Base-by-base conservation (phyloP, 176 grass and related monocot genomes). In the Carex pumila region DNA sequence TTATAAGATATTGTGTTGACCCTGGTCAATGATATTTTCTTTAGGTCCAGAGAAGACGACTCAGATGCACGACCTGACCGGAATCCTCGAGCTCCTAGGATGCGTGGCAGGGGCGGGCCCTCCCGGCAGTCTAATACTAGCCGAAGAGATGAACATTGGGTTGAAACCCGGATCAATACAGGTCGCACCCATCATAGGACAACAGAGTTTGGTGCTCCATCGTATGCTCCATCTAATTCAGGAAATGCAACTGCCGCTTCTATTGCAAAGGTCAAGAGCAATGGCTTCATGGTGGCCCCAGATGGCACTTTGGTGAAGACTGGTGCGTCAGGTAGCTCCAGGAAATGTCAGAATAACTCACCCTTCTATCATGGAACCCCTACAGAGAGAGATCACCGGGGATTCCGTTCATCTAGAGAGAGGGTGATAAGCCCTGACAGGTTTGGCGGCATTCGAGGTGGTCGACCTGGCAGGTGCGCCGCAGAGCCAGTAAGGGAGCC, bases 261-360 rank as follows among this genome's bases (percentile, higher is more conserved):
- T 85, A 92, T 92, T 13, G 93, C 93, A 63, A 99, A 99, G 84
- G 94, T 99, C 81, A 73, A 99, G 81, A 99, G 90, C 85, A 95
- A 90, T 86, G 96, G 96, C 34, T 99, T 99, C 90, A 91, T 99
- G 70, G 96, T 99, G 81, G 91, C 96, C 73, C 85, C 8, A 83
- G 96, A 99, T 95, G 96, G 96, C 80, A 99, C 96, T 63, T 83
- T 99, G 83, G 96, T 94, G 80, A 99, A 87, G 89, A 88, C 73
- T 62, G 68, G 57, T 68, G 92, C 87, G 59, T 56, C 76, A 50
- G 72, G 80, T 84, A 87, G 80, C 76, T 43, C 89, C 69, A 74
- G 67, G 66, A 91, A 94, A 82, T 85, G 82, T 73, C 65, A 81
- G 81, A 85, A 73, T 87, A 85, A 60, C 36, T 65, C 87, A 72